These are phyloP conservation scores for Backusella tuberculispora DNA, from an alignment of 192 early-diverging fungal genomes.

Conservation along the genomic window DNA sequence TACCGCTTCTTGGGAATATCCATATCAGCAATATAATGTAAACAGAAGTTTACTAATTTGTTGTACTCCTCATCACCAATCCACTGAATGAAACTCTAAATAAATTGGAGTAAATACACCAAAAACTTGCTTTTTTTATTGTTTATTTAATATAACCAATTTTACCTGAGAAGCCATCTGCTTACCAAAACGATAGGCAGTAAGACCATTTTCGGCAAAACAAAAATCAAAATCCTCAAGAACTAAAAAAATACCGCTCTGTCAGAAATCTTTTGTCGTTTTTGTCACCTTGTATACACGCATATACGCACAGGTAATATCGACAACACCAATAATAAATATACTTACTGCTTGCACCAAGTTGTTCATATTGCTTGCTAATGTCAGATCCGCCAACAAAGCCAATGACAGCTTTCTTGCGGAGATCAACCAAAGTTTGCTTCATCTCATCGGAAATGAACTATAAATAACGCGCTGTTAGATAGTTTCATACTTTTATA, in stretches of 20 bases:
- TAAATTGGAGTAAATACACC: conserved; percentile 16
- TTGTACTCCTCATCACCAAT: conserved; percentile 94
- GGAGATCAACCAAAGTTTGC: conserved; percentile 73
- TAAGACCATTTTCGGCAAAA: conserved; percentile 98
- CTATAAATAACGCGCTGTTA: conserved; percentile 47
- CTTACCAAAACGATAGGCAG: conserved; percentile 82
- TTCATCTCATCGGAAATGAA: conserved; percentile 78
- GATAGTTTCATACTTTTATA: neutral
- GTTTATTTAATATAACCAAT: neutral
- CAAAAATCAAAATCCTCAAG: conserved; percentile 90
- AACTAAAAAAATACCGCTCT: conserved; percentile 47
- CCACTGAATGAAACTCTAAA: conserved; percentile 88
- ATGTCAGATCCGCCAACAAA: conserved; percentile 98
- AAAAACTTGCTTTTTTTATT: neutral
- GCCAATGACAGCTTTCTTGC: conserved; percentile 91
- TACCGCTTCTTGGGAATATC: conserved; percentile 94
- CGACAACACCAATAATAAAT: neutral
- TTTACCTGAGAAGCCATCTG: conserved; percentile 69
- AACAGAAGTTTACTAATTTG: conserved; percentile 89
- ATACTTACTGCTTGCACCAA: conserved; percentile 76
- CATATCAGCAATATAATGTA: conserved; percentile 93
- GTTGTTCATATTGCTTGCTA: conserved; percentile 93
- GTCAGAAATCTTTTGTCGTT: neutral
- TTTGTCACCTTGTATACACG: neutral
- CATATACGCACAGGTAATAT: neutral